These are phyloP conservation scores for Cladosporium sp. DNA, from an alignment of 2,329 filamentous ascomycete genomes.

Conservation along the genomic window DNA sequence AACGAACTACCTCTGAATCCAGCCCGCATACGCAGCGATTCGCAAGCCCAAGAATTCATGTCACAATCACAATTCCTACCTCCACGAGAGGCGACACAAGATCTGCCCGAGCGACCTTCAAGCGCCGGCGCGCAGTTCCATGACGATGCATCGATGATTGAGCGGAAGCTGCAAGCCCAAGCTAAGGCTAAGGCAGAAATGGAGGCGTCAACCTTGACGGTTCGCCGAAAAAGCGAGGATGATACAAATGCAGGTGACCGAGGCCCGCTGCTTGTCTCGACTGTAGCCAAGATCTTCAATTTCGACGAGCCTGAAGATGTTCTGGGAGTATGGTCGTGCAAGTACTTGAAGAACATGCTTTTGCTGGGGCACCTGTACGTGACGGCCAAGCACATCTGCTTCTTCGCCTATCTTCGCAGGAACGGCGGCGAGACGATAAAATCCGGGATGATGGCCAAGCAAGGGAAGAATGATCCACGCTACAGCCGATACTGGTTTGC, in stretches of 20 bases:
- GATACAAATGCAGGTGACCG: neutral
- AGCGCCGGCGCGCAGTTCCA: slow-evolving; percentile 29
- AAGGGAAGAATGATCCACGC: slow-evolving; percentile 78
- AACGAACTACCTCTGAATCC: slow-evolving; percentile 58
- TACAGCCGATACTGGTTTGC: slow-evolving; percentile 92
- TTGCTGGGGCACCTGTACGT: slow-evolving; percentile 96
- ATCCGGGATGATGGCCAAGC: slow-evolving; percentile 83
- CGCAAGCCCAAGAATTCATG: slow-evolving; percentile 28
- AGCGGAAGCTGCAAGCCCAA: slow-evolving; percentile 53
- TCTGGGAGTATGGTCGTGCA: slow-evolving; percentile 88
- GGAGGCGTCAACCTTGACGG: slow-evolving; percentile 21
- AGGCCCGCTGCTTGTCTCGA: neutral
- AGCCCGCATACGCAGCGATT: slow-evolving; percentile 37
- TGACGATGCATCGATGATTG: slow-evolving; percentile 66
- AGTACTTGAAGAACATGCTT: slow-evolving; percentile 83
- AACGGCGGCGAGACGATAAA: slow-evolving; percentile 76
- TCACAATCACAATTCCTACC: slow-evolving; percentile 28
- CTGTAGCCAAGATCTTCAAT: slow-evolving; percentile 61
- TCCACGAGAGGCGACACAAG: slow-evolving; percentile 18
- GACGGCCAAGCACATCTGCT: slow-evolving; percentile 87
- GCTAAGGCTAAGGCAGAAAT: slow-evolving; percentile 26
- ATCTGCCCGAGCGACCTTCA: slow-evolving; percentile 15
- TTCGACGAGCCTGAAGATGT: slow-evolving; percentile 80
- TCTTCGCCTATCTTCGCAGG: slow-evolving; percentile 95
- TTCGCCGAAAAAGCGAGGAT: slow-evolving; percentile 2